Conservation (phyloP, 2,329 filamentous ascomycete species). For the Amauroascus niger region DNA sequence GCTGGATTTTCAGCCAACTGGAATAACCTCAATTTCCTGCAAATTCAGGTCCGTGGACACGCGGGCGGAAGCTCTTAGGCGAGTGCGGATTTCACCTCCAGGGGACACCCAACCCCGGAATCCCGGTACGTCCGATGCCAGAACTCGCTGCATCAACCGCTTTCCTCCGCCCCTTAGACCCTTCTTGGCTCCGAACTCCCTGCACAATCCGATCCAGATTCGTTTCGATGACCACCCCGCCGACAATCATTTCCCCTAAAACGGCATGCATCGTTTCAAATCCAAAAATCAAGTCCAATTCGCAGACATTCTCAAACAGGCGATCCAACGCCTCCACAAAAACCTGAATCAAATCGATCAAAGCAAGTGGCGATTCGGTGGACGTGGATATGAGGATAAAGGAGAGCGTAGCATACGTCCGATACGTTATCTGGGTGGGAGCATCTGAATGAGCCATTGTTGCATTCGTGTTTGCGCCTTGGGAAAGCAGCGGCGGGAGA, state of each 20-base stretch:
- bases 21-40: too few relatives aligned
- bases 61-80: background rate
- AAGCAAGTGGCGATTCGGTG: slow-evolving; percentile 86
- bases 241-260: slow-evolving; percentile 87
- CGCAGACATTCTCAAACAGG: slow-evolving; percentile 96
- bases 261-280: slow-evolving; percentile 93
- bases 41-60: background rate
- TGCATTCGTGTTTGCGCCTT: slow-evolving; percentile 41
- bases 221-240: slow-evolving; percentile 89
- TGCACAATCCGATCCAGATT: slow-evolving; percentile 78
- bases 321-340: slow-evolving; percentile 93
- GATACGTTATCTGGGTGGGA: slow-evolving; percentile 91
- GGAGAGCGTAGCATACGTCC: slow-evolving; percentile 94
- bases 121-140: slow-evolving; percentile 29
- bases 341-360: slow-evolving; percentile 95
- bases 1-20: background rate
- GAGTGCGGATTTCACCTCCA: slow-evolving; percentile 20
- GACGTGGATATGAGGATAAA: slow-evolving; percentile 97
- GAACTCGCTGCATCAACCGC: slow-evolving; percentile 37
- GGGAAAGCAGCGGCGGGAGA: slow-evolving; percentile 53
- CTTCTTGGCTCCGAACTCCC: slow-evolving; percentile 56
- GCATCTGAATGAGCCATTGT: slow-evolving; percentile 64
- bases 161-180: slow-evolving; percentile 34
- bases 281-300: slow-evolving; percentile 97
- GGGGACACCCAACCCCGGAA: slow-evolving; percentile 34